A percentile compares a stretch with the other conserved stretches of the same genome.
Conservation (phyloP, 2,329 filamentous ascomycete genomes). For the Aspergillus neotritici region DNA sequence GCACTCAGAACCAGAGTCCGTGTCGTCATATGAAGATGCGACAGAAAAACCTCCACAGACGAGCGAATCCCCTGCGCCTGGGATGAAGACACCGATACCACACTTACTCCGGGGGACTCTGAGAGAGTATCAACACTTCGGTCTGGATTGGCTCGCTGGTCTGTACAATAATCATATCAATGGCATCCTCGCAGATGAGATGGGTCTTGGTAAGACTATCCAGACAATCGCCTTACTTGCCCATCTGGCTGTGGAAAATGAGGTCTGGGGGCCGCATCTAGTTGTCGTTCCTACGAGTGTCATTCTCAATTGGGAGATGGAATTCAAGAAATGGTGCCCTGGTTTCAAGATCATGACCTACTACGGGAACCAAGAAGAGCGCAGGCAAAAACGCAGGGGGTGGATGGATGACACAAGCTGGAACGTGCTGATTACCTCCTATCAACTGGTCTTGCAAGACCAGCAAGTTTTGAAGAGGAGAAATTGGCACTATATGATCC, state of each 20-base stretch:
- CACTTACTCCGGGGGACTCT: constrained; percentile 80
- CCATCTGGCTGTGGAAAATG: constrained; percentile 81
- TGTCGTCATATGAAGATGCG: constrained; percentile 36
- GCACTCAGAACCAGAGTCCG: constrained; percentile 41
- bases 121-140: constrained; percentile 93
- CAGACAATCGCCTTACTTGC: constrained; percentile 93
- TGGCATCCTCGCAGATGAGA: constrained; percentile 94
- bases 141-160: constrained; percentile 93
- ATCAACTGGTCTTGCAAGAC: constrained; percentile 92
- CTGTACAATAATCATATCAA: constrained; percentile 91
- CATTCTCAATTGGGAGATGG: constrained; percentile 99
- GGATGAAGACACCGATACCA: constrained; percentile 65
- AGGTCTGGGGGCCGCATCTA: constrained; percentile 92
- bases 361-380: constrained; percentile 89
- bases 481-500: constrained; percentile 94
- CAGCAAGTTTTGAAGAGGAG: constrained; percentile 88
- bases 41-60: constrained; percentile 31
- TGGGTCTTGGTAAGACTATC: constrained; percentile 97
- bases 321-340: constrained; percentile 97
- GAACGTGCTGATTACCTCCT: constrained; percentile 97
- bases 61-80: constrained; percentile 37
- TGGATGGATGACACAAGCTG: constrained; percentile 92
- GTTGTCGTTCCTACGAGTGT: constrained; percentile 97
- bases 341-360: constrained; percentile 98
- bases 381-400: constrained; percentile 80